phyloP scores from a whole-genome alignment of 305 asterid species.

The Fraxinus nigra region DNA sequence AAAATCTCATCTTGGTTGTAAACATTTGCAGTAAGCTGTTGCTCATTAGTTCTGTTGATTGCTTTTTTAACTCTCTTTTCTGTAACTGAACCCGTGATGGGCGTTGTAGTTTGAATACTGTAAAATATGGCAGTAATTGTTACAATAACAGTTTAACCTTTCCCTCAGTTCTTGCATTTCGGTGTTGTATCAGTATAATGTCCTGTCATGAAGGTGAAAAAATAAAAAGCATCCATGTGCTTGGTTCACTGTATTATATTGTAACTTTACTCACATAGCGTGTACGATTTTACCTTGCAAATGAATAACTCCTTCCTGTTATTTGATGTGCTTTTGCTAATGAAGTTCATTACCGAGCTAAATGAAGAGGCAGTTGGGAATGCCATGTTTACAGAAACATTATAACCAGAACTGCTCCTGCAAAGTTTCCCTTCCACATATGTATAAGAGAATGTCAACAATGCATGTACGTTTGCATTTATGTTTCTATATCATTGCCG shows the following conservation, averaged over 20 bases:
- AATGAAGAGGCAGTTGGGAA: neutral
- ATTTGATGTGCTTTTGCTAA: neutral
- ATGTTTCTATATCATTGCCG: neutral
- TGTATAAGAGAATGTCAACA: neutral
- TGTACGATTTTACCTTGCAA: neutral
- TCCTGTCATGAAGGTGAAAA: neutral
- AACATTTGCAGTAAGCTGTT: slow-evolving; percentile 20
- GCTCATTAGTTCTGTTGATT: slow-evolving; percentile 26
- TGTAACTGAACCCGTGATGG: slow-evolving; percentile 24
- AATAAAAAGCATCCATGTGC: neutral
- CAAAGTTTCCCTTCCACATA: neutral
- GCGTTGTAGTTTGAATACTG: slow-evolving; percentile 37
- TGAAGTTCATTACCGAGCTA: neutral
- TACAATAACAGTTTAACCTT: slow-evolving; percentile 29
- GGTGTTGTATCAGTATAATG: neutral
- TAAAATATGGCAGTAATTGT: slow-evolving; percentile 31
- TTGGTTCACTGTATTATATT: neutral
- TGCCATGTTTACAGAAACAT: neutral
- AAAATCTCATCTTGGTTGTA: slow-evolving; percentile 23
- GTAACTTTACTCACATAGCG: neutral
- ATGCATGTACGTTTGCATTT: neutral
- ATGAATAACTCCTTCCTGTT: neutral
- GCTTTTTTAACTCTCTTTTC: slow-evolving; percentile 20
- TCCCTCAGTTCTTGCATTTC: slow-evolving; percentile 5
- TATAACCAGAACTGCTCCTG: neutral